phyloP scores from a whole-genome alignment of 768 basidiomycete species.

The Psilocybe cubensis region DNA sequence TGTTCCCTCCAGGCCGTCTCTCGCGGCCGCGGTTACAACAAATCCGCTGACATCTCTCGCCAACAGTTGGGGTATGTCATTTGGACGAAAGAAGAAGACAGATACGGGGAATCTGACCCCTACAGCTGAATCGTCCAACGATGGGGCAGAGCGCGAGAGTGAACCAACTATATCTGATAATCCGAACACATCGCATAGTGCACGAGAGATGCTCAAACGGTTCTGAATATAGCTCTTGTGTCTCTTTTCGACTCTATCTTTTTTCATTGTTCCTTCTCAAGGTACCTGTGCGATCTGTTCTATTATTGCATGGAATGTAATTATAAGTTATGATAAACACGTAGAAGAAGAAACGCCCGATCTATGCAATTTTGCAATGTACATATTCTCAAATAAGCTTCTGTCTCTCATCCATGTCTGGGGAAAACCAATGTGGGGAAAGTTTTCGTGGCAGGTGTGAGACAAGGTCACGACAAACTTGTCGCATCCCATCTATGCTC shows the following conservation, averaged over 20 bases:
- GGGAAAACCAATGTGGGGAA: background rate
- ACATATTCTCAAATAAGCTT: background rate
- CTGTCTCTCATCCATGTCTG: background rate
- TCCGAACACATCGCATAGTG: slow-evolving; percentile 20
- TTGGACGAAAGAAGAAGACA: slow-evolving; percentile 57
- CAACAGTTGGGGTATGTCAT: slow-evolving; percentile 67
- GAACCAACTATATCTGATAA: slow-evolving; percentile 16
- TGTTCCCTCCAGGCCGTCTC: slow-evolving; percentile 12
- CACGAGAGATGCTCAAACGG: slow-evolving; percentile 44
- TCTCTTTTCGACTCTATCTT: slow-evolving; percentile 6
- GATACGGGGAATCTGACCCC: slow-evolving; percentile 28
- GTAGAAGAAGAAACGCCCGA: background rate
- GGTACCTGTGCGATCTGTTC: slow-evolving; percentile 6
- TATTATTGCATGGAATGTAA: slow-evolving; percentile 22
- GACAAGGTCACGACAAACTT: background rate
- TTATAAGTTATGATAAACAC: slow-evolving; percentile 10
- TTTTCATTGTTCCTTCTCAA: slow-evolving; percentile 1
- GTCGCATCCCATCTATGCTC: no score
- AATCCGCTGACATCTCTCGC: slow-evolving; percentile 61
- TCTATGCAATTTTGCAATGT: background rate
- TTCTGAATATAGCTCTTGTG: slow-evolving; percentile 25
- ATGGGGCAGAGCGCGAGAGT: slow-evolving; percentile 13
- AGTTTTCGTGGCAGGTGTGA: background rate
- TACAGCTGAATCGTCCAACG: slow-evolving; percentile 32
- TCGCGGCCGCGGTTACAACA: slow-evolving; percentile 35